phyloP scores from a whole-genome alignment of 768 basidiomycete genomes.

The Ramaria sp. region DNA sequence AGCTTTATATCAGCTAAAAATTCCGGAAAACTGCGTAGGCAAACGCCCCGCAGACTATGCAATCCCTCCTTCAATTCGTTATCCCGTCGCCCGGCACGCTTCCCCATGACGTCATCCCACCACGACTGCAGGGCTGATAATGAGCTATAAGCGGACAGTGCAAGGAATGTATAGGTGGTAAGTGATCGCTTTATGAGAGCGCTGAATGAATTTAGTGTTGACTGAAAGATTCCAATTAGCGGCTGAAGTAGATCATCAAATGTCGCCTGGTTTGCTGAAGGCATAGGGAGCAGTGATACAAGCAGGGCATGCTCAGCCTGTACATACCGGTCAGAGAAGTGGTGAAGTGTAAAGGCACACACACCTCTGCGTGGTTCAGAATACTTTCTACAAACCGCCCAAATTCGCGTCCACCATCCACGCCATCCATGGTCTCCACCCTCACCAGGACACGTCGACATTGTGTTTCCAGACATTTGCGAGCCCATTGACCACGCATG shows the following conservation, averaged over 20 bases:
- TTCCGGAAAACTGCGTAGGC: slow-evolving; percentile 76
- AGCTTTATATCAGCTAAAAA: slow-evolving; percentile 71
- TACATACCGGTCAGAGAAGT: background rate
- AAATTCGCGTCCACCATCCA: slow-evolving; percentile 59
- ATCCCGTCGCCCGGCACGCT: slow-evolving; percentile 34
- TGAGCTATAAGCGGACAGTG: slow-evolving; percentile 56
- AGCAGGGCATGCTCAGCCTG: slow-evolving; percentile 65
- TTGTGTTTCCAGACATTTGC: slow-evolving; percentile 63
- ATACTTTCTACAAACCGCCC: slow-evolving; percentile 60
- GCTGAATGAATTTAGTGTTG: slow-evolving; percentile 52
- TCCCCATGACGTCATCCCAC: slow-evolving; percentile 57
- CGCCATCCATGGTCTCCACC: slow-evolving; percentile 56
- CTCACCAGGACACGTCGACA: slow-evolving; percentile 61
- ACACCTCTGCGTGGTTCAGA: slow-evolving; percentile 55
- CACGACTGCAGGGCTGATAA: slow-evolving; percentile 41
- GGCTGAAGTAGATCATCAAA: slow-evolving; percentile 55
- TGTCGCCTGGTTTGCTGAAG: slow-evolving; percentile 39
- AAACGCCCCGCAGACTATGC: slow-evolving; percentile 52
- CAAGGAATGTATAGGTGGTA: slow-evolving; percentile 65
- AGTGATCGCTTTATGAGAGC: slow-evolving; percentile 64
- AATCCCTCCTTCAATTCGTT: slow-evolving; percentile 70
- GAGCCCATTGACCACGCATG: slow-evolving; percentile 74
- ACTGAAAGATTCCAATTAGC: slow-evolving; percentile 52
- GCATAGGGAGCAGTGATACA: slow-evolving; percentile 51
- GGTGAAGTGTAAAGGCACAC: slow-evolving; percentile 10